Percentiles rank a stretch among this genome's conserved stretches.
phyloP scores from a whole-genome alignment of 2,329 filamentous ascomycete species.

The Diaporthe caulivora region DNA sequence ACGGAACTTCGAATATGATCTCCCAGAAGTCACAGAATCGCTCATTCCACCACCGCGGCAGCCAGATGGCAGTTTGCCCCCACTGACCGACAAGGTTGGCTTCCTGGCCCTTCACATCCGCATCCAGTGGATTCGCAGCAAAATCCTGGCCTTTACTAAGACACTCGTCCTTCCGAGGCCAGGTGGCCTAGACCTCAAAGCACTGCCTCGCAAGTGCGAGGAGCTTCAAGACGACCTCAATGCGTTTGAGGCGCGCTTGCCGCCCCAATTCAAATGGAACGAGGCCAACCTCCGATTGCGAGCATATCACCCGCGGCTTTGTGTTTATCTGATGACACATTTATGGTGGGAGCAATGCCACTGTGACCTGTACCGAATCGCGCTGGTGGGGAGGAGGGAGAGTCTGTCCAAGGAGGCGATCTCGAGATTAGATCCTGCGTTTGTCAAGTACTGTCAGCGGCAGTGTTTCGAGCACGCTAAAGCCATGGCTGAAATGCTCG shows the following conservation, averaged over 20 bases:
- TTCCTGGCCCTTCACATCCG: constrained; percentile 69
- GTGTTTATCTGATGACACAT: constrained; percentile 71
- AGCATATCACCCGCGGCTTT: constrained; percentile 68
- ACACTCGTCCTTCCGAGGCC: constrained; percentile 56
- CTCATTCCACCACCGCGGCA: constrained; percentile 58
- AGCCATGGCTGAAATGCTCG: constrained; percentile 68
- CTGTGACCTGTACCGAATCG: constrained; percentile 68
- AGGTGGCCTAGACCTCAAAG: constrained; percentile 53
- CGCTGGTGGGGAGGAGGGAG: constrained; percentile 64
- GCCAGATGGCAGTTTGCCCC: constrained; percentile 56
- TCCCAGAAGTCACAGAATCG: constrained; percentile 66
- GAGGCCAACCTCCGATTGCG: constrained; percentile 67
- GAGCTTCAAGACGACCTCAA: constrained; percentile 60
- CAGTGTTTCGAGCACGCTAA: constrained; percentile 67
- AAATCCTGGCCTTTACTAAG: constrained; percentile 67
- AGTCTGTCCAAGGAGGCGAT: constrained; percentile 60
- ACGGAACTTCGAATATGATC: constrained; percentile 67
- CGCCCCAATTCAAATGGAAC: constrained; percentile 68
- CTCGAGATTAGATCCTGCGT: constrained; percentile 60
- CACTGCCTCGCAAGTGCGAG: constrained; percentile 60
- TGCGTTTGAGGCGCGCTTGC: constrained; percentile 65
- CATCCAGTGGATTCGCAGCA: constrained; percentile 66
- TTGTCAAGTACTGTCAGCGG: constrained; percentile 61
- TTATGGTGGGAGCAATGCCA: constrained; percentile 71
- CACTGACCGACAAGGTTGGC: constrained; percentile 65